These are phyloP conservation scores for Wickerhamiella vanderwaltii DNA, from an alignment of 805 yeast species.

Conservation along the genomic window DNA sequence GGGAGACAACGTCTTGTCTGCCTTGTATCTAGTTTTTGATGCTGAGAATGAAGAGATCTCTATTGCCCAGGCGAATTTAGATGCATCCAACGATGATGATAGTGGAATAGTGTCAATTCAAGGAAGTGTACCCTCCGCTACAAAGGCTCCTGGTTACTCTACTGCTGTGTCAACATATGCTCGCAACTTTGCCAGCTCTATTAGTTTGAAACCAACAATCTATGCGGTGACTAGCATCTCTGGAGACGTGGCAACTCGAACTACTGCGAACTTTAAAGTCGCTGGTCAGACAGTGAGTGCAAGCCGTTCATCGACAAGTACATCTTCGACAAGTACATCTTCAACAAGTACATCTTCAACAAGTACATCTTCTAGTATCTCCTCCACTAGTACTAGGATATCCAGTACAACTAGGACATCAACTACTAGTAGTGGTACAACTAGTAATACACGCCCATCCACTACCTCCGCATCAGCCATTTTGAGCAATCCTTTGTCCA, in stretches of 20 bases:
- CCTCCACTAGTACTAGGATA: not conserved
- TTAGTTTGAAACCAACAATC: not conserved
- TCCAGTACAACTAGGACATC: no score
- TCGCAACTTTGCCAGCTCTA: not conserved
- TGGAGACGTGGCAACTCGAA: slow-evolving; percentile 5
- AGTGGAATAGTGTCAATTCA: no score
- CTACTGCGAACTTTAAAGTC: not conserved
- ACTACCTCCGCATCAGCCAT: not conserved
- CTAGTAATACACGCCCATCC: not conserved
- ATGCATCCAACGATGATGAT: not conserved
- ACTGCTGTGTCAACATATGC: not conserved
- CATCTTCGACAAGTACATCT: not conserved
- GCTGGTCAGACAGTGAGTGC: not conserved
- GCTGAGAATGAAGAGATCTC: slow-evolving; percentile 40
- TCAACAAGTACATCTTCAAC: not conserved
- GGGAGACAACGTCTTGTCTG: slow-evolving; percentile 33
- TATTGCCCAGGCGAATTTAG: slow-evolving; percentile 28
- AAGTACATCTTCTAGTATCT: not conserved
- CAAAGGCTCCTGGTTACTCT: not conserved
- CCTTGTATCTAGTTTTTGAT: not conserved
- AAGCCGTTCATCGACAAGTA: not conserved
- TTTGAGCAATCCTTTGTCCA: not conserved
- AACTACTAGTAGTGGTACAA: not conserved
- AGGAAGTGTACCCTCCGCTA: not conserved
- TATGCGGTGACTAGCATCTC: not conserved